Evolutionary conservation across 2,329 filamentous ascomycete genomes (phyloP).

Genomic region (Ramichloridium luteum): DNA sequence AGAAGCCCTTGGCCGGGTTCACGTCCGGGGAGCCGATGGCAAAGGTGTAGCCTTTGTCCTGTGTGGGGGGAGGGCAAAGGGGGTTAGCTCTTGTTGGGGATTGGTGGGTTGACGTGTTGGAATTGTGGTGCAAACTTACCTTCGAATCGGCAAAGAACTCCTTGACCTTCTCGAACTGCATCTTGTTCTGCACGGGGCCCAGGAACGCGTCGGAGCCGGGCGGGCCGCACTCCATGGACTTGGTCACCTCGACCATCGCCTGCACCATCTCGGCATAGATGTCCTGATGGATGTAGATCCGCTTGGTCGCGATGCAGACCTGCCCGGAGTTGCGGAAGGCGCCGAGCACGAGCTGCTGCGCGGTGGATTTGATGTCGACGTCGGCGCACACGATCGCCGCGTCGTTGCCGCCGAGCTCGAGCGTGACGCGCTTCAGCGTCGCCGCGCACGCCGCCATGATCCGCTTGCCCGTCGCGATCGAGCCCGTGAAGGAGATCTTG

Average conservation of each 20-base stretch:
- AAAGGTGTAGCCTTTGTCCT: constrained; percentile 35
- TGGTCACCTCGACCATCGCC: constrained; percentile 35
- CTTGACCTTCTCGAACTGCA: constrained; percentile 43
- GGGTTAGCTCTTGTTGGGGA: background rate
- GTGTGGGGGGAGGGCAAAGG: background rate
- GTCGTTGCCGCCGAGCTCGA: constrained; percentile 53
- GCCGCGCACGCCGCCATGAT: constrained; percentile 45
- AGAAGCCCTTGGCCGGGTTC: constrained; percentile 28
- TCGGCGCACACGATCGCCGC: constrained; percentile 47
- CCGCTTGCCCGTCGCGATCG: constrained; percentile 47
- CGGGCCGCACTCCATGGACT: constrained; percentile 32
- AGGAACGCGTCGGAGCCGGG: constrained; percentile 35
- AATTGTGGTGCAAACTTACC: constrained; percentile 4
- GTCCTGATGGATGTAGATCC: constrained; percentile 45
- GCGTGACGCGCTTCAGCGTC: constrained; percentile 48
- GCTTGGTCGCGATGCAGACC: constrained; percentile 42
- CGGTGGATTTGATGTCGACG: constrained; percentile 41
- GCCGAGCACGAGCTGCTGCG: constrained; percentile 38
- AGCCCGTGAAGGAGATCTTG: constrained; percentile 55
- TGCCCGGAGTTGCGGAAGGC: constrained; percentile 49
- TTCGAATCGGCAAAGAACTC: constrained; percentile 28
- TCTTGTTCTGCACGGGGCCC: constrained; percentile 46
- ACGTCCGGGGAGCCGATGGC: constrained; percentile 43
- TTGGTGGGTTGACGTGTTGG: no score
- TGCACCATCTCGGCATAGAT: constrained; percentile 40